Conservation (phyloP, 2,329 filamentous ascomycete species). For the Venturia pyrina region DNA sequence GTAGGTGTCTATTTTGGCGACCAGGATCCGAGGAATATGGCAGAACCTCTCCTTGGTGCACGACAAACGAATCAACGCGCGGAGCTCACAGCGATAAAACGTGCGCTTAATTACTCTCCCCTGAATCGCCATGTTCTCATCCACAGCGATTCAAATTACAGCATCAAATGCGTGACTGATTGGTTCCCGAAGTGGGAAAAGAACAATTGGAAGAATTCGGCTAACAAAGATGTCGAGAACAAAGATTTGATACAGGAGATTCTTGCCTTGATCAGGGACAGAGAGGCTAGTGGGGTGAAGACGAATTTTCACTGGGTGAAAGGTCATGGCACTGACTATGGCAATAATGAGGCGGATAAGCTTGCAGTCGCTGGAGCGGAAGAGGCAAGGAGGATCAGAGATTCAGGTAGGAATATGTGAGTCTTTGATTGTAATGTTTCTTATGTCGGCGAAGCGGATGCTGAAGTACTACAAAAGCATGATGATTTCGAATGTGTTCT, state of each 20-base stretch:
- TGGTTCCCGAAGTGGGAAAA: conserved; percentile 73
- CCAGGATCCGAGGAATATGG: conserved; percentile 54
- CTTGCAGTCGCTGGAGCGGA: conserved; percentile 62
- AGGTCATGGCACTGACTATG: conserved; percentile 62
- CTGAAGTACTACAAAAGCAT: neutral
- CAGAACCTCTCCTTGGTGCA: conserved; percentile 62
- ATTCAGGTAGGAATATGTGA: neutral
- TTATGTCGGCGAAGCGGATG: neutral
- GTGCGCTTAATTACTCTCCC: conserved; percentile 69
- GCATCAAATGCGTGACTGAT: conserved; percentile 76
- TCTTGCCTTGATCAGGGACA: conserved; percentile 58
- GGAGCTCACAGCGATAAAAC: conserved; percentile 80
- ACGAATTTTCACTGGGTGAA: conserved; percentile 84
- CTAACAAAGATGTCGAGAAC: conserved; percentile 69
- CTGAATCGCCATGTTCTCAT: conserved; percentile 62
- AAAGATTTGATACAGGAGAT: conserved; percentile 71
- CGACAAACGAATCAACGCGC: conserved; percentile 91
- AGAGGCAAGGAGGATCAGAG: conserved; percentile 19
- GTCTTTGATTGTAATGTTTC: neutral
- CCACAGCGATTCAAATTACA: conserved; percentile 80
- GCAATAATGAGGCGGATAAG: conserved; percentile 72
- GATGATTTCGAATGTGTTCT: neutral
- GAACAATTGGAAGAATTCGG: conserved; percentile 68
- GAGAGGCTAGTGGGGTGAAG: conserved; percentile 46
- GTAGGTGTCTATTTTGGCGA: conserved; percentile 57